These are phyloP conservation scores for Astraeus odoratus DNA, from an alignment of 768 basidiomycete genomes.

Conservation along the genomic window DNA sequence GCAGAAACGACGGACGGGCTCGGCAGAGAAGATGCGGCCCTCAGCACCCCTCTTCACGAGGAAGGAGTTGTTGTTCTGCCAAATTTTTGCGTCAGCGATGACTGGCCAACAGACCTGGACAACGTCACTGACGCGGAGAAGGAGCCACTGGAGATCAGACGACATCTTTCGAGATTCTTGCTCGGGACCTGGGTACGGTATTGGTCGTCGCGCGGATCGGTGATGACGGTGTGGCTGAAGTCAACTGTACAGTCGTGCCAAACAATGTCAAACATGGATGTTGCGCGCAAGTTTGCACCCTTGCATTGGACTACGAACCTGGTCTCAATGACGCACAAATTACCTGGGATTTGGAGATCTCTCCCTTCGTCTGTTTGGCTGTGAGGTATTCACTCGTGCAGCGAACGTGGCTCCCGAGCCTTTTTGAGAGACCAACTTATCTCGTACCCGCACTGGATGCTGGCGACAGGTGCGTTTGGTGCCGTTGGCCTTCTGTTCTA, in stretches of 20 bases:
- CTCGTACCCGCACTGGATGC: too few species aligned
- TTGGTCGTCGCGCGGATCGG: constrained; percentile 11
- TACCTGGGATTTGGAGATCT: too few species aligned
- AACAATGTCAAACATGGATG: constrained; percentile 18
- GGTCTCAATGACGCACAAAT: too few species aligned
- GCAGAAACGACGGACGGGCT: constrained; percentile 51
- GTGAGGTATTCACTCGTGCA: too few species aligned
- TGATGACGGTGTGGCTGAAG: constrained; percentile 21
- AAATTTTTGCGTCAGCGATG: not conserved
- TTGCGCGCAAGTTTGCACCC: too few species aligned
- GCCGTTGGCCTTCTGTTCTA: too few species aligned
- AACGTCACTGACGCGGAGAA: constrained; percentile 62
- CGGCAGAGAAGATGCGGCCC: constrained; percentile 77
- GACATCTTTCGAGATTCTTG: constrained; percentile 53
- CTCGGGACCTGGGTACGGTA: constrained; percentile 8
- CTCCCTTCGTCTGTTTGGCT: too few species aligned
- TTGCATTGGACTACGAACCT: too few species aligned
- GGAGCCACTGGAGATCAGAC: constrained; percentile 89
- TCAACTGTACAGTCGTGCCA: constrained; percentile 26
- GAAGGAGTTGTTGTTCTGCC: constrained; percentile 78
- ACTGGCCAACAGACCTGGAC: not conserved
- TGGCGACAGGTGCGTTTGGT: too few species aligned
- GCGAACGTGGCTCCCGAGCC: too few species aligned
- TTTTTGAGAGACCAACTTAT: too few species aligned
- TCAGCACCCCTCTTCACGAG: constrained; percentile 69